A percentile compares a stretch with the other conserved stretches of the same genome.
phyloP scores from a whole-genome alignment of 805 yeast species.

The Saccharomyces eubayanus region DNA sequence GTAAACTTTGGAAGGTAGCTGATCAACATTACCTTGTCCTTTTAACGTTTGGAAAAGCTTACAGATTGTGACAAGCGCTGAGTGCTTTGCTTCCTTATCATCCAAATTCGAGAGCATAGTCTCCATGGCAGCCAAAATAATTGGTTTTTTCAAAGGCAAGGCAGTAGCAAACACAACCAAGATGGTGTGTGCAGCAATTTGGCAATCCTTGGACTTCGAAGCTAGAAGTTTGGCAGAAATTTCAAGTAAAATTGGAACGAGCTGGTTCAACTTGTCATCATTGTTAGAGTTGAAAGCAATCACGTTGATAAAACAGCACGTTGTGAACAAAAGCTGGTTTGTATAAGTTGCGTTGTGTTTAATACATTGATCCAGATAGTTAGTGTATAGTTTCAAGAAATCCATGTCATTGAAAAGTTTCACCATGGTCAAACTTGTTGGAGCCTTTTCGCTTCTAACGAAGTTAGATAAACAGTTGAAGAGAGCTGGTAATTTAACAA shows the following conservation, averaged over 20 bases:
- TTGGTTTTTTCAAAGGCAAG: slow-evolving; percentile 47
- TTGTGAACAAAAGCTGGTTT: slow-evolving; percentile 68
- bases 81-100: slow-evolving; percentile 31
- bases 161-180: slow-evolving; percentile 71
- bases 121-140: slow-evolving; percentile 52
- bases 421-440: slow-evolving; percentile 59
- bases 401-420: slow-evolving; percentile 67
- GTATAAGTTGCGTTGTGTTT: slow-evolving; percentile 52
- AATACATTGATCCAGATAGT: slow-evolving; percentile 39
- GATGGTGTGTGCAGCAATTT: slow-evolving; percentile 76
- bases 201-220: slow-evolving; percentile 48
- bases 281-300: slow-evolving; percentile 47
- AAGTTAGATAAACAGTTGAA: slow-evolving; percentile 65
- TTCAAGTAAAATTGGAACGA: slow-evolving; percentile 52
- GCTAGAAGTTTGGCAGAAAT: slow-evolving; percentile 47
- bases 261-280: slow-evolving; percentile 37
- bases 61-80: slow-evolving; percentile 41
- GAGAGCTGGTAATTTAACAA: slow-evolving; percentile 68
- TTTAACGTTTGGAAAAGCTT: slow-evolving; percentile 43
- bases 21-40: slow-evolving; percentile 35
- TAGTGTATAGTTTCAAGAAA: slow-evolving; percentile 57
- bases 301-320: slow-evolving; percentile 57
- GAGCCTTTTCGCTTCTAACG: slow-evolving; percentile 54
- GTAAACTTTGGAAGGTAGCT: slow-evolving; percentile 34
- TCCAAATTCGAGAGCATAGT: slow-evolving; percentile 45